Evolutionary conservation across 805 yeast species (phyloP), one percentile per base, ranked within the genome.

Genomic region (Candida mattraensis): DNA sequence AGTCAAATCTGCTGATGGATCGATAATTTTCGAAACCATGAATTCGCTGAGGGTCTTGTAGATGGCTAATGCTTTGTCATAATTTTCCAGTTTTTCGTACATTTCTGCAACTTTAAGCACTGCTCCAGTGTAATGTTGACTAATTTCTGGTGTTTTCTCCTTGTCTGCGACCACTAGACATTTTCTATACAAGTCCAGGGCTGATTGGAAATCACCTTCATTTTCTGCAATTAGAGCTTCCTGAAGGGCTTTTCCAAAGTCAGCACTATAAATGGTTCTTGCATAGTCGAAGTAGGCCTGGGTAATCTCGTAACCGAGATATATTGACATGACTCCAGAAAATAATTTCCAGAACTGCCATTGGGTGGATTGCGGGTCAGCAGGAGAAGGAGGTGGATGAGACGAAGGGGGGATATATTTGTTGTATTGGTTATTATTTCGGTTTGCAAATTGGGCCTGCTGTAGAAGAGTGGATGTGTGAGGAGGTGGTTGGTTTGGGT

Each of bases 61-160:
- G 10, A 56, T 43, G 2, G 39, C 42, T 19, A 47, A 30, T 2
- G 63, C 59, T 27, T 53, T 56, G 30, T 54, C 55, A 24, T 41
- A 46, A n/a, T 50, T 32, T 7, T 44, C 50, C 12, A 48, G 16
- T 17, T 38, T 40, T 33, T 87, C 96, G 56, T 76, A 84, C 81
- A 86, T 79, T 51, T 87, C 94, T 10, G 83, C 95, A n/a, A 40
- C 33, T 51, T 88, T 85, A 58, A 88, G 65, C 53, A 87, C 89
- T 30, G 87, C 73, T 0, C 96, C 95, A 0, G 96, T 87, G 58
- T 83, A 88, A 54, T 85, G 93, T 54, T 86, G 93, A 32, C 77
- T 65, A 24, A 82, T 49, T 6, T 70, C 71, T 42, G 75, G 74
- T 52, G 82, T 53, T 0, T 66, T 69, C 28, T 76, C 60, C 13